These are phyloP conservation scores for Endocladia muricata DNA, from an alignment of 31 red algal species.

Conservation along the genomic window DNA sequence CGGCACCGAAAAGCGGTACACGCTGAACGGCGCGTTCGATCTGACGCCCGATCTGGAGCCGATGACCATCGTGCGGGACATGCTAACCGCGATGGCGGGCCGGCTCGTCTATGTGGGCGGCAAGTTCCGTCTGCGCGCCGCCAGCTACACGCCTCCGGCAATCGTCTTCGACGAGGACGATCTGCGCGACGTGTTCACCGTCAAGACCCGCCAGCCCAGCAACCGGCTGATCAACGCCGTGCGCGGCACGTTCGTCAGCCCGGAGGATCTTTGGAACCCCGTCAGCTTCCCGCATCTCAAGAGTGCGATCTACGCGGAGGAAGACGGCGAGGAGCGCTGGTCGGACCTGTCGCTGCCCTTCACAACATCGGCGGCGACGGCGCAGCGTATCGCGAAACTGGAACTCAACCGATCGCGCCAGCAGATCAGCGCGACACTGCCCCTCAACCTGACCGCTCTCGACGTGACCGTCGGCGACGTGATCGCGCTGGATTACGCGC, in stretches of 20 bases:
- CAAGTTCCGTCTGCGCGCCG: not conserved
- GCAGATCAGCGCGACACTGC: not conserved
- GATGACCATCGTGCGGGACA: not conserved
- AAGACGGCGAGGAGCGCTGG: conserved; percentile 3
- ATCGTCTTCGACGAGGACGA: not conserved
- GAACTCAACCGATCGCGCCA: not conserved
- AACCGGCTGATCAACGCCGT: not conserved
- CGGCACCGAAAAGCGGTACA: conserved; percentile 7
- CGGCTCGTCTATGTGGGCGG: not conserved
- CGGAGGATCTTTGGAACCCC: not conserved
- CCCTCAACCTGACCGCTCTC: conserved; percentile 1
- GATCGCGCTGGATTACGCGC: not conserved
- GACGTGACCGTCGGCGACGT: not conserved
- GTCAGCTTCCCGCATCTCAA: not conserved
- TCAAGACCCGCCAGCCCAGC: conserved; percentile 1
- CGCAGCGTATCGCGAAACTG: not conserved
- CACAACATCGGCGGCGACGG: conserved; percentile 2
- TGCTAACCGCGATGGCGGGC: conserved; percentile 1
- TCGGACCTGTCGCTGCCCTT: not conserved
- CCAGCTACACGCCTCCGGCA: not conserved
- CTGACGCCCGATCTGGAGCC: not conserved
- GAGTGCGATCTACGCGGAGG: not conserved
- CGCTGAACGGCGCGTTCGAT: not conserved
- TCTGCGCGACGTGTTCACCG: not conserved
- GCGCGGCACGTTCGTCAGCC: not conserved